Evolutionary conservation across 208 protist genomes (phyloP), one percentile per base, ranked within the genome.

Genomic region (Leishmania tropica): DNA sequence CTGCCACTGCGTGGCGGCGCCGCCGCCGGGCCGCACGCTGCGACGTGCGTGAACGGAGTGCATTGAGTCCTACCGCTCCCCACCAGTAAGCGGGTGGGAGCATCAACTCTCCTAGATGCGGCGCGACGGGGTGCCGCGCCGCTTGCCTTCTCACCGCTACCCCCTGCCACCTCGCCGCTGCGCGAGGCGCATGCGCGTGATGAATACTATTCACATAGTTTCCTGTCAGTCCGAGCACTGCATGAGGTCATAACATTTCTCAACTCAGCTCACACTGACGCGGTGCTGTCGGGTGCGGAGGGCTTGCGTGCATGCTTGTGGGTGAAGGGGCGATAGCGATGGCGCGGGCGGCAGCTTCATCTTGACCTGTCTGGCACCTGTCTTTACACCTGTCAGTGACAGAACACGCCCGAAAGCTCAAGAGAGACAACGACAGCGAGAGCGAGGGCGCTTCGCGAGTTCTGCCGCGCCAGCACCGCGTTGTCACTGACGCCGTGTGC

Each of bases 51-150:
- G 15, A 1, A 56, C 75, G 80, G 80, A 78, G 80, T 83, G 74
- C 74, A 83, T 83, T 83, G 80, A 83, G 80, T 78, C 80, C 80
- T 60, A 31, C 80, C 80, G 80, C 28, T 40, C 74, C 56, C 56
- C 65, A 24, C 62, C 7, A 48, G 74, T 83, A 74, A 47, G 80
- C 74, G 80, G 45, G 53, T 67, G 53, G 80, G 80, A 75, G 80
- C 80, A 83, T 83, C 80, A 83, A 83, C 80, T 73, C 80, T 78
- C 80, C 80, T 53, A 53, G 48, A 53, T 53, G 48, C 48, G 48
- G 48, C 48, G 48, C 48, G 48, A 53, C 48, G 73, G 78, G 80
- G 78, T 51, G 42, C 67, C 15, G 67, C n/a, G 42, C 42, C 19
- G 2, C 2, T 19, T 5, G 6, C n/a, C 0, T 15, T 8, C 1